Percentiles rank a stretch among this genome's conserved stretches.
Conservation (phyloP, 768 basidiomycete species). For the Mycena crocata region DNA sequence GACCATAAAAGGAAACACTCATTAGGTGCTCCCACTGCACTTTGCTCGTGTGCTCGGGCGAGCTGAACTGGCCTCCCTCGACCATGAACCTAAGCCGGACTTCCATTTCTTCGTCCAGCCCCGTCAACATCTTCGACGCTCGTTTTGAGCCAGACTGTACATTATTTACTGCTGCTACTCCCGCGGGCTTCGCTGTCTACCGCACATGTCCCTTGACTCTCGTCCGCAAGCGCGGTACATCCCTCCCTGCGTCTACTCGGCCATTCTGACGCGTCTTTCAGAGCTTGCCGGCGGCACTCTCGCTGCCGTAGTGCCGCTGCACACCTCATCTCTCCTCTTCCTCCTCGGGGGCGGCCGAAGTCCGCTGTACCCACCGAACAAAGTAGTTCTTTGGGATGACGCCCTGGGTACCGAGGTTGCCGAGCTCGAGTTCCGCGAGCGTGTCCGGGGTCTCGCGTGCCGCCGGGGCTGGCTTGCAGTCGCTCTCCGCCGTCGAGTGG, state of each 20-base stretch:
- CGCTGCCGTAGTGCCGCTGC: conserved; percentile 79
- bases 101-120: conserved; percentile 81
- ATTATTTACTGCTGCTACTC: conserved; percentile 85
- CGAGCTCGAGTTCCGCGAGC: conserved; percentile 90
- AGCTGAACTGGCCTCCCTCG: no score
- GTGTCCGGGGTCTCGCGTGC: conserved; percentile 82
- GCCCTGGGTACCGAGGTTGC: conserved; percentile 80
- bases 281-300: conserved; percentile 86
- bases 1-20: neutral
- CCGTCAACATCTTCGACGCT: conserved; percentile 80
- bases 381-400: conserved; percentile 93
- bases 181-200: conserved; percentile 87
- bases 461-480: conserved; percentile 89
- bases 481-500: conserved; percentile 80
- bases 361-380: conserved; percentile 91
- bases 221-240: conserved; percentile 82
- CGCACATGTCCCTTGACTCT: conserved; percentile 79
- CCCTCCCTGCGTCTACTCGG: conserved; percentile 24
- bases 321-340: conserved; percentile 85
- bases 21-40: conserved; percentile 1
- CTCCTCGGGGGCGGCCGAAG: conserved; percentile 89
- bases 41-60: no score
- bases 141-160: conserved; percentile 83
- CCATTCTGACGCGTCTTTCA: conserved; percentile 46
- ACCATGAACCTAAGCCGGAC: conserved; percentile 90